A percentile compares a stretch with the other conserved stretches of the same genome.
Evolutionary conservation across 495 filamentous ascomycete genomes (phyloP).

Genomic region (Aspergillus panamensis): DNA sequence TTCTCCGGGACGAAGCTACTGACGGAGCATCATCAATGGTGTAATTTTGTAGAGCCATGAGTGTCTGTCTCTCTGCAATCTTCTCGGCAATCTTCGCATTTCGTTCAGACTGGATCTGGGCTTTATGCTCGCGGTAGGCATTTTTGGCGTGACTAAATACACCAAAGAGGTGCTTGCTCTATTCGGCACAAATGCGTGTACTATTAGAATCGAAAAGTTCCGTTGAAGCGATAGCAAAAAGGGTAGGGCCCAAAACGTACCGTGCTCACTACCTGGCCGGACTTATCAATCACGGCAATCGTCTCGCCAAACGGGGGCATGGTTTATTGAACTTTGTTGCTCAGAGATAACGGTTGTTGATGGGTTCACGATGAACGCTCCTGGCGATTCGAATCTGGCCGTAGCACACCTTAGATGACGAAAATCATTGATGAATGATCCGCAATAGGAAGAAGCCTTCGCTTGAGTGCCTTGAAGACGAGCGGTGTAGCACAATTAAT

Average conservation of each 20-base stretch:
- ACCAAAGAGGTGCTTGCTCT: conserved; percentile 85
- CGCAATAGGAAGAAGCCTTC: conserved; percentile 6
- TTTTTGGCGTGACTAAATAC: conserved; percentile 86
- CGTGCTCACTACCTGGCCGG: conserved; percentile 87
- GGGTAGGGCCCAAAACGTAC: conserved; percentile 49
- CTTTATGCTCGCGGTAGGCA: conserved; percentile 79
- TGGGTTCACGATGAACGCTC: conserved; percentile 6
- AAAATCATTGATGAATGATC: conserved; percentile 13
- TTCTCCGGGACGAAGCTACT: conserved; percentile 41
- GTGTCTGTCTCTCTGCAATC: conserved; percentile 50
- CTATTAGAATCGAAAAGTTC: conserved; percentile 23
- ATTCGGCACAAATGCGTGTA: conserved; percentile 4
- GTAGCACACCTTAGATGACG: conserved; percentile 16
- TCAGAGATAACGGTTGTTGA: conserved; percentile 10
- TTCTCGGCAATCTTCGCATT: conserved; percentile 55
- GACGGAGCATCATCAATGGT: conserved; percentile 52
- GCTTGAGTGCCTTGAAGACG: conserved; percentile 12
- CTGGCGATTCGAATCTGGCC: conserved; percentile 9
- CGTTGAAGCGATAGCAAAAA: background rate
- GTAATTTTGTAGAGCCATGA: conserved; percentile 45
- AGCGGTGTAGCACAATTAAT: conserved; percentile 26
- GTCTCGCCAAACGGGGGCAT: conserved; percentile 61
- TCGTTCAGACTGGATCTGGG: conserved; percentile 66
- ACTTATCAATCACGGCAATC: conserved; percentile 87
- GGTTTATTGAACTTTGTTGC: conserved; percentile 6